These are phyloP conservation scores for Hemerocallis citrina DNA, from an alignment of 106 monocot species.

Conservation along the genomic window DNA sequence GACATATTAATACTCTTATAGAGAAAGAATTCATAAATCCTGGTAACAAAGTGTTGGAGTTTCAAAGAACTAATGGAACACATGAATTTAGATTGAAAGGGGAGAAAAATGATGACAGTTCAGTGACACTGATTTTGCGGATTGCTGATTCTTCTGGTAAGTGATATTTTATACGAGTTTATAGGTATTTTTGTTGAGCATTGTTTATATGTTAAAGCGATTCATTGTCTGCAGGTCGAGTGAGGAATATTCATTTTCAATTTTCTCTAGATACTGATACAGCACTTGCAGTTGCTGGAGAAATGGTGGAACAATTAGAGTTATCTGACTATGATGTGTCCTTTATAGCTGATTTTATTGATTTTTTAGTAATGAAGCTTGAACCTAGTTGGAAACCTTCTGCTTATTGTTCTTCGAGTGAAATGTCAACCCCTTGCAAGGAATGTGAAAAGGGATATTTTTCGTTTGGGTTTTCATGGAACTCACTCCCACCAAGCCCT, in stretches of 20 bases:
- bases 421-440: conserved; percentile 6
- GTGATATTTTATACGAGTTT: conserved; percentile 5
- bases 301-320: conserved; percentile 57
- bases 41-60: conserved; percentile 18
- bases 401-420: conserved; percentile 15
- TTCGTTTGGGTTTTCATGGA: conserved; percentile 6
- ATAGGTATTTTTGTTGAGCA: not conserved
- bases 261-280: conserved; percentile 62
- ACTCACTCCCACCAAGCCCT: conserved; percentile 3
- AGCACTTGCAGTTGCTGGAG: conserved; percentile 37
- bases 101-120: conserved; percentile 24
- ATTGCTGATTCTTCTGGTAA: conserved; percentile 35
- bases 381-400: conserved; percentile 40
- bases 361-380: conserved; percentile 44
- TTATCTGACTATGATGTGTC: conserved; percentile 45
- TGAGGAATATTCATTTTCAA: conserved; percentile 35
- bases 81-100: conserved; percentile 45
- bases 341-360: conserved; percentile 66
- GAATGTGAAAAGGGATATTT: not conserved
- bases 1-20: conserved; percentile 3
- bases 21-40: conserved; percentile 1
- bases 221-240: conserved; percentile 21
- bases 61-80: conserved; percentile 25
- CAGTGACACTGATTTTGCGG: conserved; percentile 27
- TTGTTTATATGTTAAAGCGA: not conserved